Percentiles rank a stretch among this genome's conserved stretches.
Conservation (phyloP, 1,139 yeast genomes). For the Diutina scorzettiae region DNA sequence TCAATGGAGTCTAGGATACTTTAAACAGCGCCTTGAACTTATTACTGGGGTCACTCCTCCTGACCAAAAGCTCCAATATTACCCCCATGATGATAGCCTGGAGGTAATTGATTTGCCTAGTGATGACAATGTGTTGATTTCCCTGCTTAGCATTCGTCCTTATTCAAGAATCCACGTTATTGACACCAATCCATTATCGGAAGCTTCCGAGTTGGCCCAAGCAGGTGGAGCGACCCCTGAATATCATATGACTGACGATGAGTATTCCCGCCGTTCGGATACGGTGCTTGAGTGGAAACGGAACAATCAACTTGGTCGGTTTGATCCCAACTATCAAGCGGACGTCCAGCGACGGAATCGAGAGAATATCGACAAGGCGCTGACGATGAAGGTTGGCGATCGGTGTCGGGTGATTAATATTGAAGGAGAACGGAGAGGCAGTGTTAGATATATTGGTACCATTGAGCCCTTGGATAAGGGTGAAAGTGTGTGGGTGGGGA, state of each 20-base stretch:
- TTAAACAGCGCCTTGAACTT: constrained; percentile 49
- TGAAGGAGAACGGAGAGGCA: constrained; percentile 54
- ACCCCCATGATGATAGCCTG: constrained; percentile 30
- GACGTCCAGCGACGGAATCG: constrained; percentile 13
- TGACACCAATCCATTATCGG: constrained; percentile 42
- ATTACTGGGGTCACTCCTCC: constrained; percentile 70
- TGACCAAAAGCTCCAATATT: constrained; percentile 42
- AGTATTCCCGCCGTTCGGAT: constrained; percentile 47
- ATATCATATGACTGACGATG: constrained; percentile 52
- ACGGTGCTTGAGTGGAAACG: constrained; percentile 73
- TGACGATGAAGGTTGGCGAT: constrained; percentile 19
- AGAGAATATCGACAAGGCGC: constrained; percentile 16
- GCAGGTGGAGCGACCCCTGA: constrained; percentile 19
- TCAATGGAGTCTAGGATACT: constrained; percentile 45
- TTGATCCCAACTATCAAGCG: constrained; percentile 40
- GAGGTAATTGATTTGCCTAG: constrained; percentile 14
- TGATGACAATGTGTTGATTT: constrained; percentile 12
- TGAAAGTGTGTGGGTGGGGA: constrained; percentile 32
- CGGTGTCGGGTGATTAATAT: constrained; percentile 32
- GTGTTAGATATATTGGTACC: constrained; percentile 53
- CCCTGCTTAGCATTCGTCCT: constrained; percentile 19
- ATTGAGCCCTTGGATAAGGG: constrained; percentile 45
- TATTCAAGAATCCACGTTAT: constrained; percentile 39
- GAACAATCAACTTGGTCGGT: constrained; percentile 55
- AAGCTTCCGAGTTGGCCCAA: constrained; percentile 26